Evolutionary conservation across 768 basidiomycete genomes (phyloP).

Genomic region (Xerocomellus chrysenteron): DNA sequence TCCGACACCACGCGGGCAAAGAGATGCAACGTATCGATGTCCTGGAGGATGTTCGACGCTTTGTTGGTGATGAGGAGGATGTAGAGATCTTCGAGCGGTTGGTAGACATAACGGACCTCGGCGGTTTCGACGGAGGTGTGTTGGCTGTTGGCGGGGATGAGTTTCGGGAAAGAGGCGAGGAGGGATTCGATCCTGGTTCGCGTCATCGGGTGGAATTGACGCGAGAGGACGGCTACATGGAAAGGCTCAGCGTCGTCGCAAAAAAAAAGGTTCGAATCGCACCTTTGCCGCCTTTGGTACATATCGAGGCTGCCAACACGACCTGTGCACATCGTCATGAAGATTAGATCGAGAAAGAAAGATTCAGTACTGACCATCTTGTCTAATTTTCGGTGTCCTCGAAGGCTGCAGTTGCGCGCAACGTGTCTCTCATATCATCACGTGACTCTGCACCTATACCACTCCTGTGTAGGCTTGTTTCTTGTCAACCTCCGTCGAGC

Average conservation of each 20-base stretch:
- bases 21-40: conserved; percentile 94
- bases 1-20: conserved; percentile 93
- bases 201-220: conserved; percentile 93
- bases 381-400: not conserved
- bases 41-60: conserved; percentile 97
- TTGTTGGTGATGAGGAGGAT: conserved; percentile 98
- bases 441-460: conserved; percentile 7
- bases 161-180: conserved; percentile 94
- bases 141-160: conserved; percentile 92
- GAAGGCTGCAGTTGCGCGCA: not conserved
- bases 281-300: conserved; percentile 94
- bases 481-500: too few relatives aligned
- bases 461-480: too few relatives aligned
- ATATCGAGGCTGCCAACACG: conserved; percentile 92
- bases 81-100: conserved; percentile 94
- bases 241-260: not conserved
- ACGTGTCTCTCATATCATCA: conserved; percentile 15
- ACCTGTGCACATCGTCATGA: conserved; percentile 50
- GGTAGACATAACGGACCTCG: conserved; percentile 96
- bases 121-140: conserved; percentile 96
- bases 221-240: conserved; percentile 81
- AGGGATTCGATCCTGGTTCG: conserved; percentile 92
- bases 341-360: not conserved
- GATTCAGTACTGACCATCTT: conserved; percentile 21
- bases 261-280: conserved; percentile 27